Evolutionary conservation across 1,139 yeast genomes (phyloP), one percentile per base, ranked within the genome.

Genomic region (Protomyces arabidopsidicola): DNA sequence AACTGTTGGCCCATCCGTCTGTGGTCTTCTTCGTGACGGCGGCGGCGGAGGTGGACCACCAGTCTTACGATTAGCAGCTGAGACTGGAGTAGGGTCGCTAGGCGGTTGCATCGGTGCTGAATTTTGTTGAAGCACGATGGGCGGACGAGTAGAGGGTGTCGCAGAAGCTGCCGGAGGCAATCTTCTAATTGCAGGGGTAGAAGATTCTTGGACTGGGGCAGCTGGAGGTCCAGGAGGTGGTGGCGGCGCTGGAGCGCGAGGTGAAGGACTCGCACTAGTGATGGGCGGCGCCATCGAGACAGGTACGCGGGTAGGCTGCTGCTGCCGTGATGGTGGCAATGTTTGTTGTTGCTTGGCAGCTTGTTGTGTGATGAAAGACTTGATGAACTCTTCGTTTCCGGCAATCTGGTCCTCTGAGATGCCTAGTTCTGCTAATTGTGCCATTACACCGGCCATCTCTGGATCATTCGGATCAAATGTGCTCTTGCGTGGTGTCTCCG

Each of bases 361-460:
- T 72, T 88, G 88, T 66, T 88, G 95, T 0, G 93, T 95, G 74
- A 69, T 60, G 48, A 64, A 67, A 8, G 65, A 66, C 38, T 58
- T 66, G 54, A 69, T 53, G 42, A 64, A 54, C 2, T 68, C 70
- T 18, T 91, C 79, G 72, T 89, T 88, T 65, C 88, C 95, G 0
- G 93, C 95, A 75, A 90, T 88, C 91, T 88, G 87, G 70, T 89
- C 96, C 71, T 89, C 95, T 0, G 90, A 76, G 65, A 90, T 89
- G 0, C 96, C 97, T 62, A 88, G 87, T 22, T 82, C 79, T 45
- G 86, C 95, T 65, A 90, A 78, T 71, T 87, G 93, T 4, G 82
- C 77, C 69, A 89, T 88, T 64, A 90, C 79, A 1, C 87, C 79
- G 55, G 91, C 76, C 96, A 96, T 89, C 73, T 88, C 95, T 3